Conservation (phyloP, 441 rosid species). For the Aquilaria agallochum region DNA sequence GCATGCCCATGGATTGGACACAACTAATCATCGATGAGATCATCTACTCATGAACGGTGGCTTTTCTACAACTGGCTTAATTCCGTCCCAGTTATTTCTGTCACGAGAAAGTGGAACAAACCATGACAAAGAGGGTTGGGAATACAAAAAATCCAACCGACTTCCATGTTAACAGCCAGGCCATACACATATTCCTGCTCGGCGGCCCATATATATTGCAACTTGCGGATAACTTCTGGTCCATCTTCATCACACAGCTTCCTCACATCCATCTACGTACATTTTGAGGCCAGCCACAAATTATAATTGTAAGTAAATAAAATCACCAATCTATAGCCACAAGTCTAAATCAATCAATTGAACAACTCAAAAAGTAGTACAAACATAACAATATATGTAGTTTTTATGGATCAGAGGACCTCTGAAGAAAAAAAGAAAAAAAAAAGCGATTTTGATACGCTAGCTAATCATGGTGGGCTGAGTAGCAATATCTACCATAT, state of each 20-base stretch:
- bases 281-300: slow-evolving; percentile 23
- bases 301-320: slow-evolving; percentile 1
- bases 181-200: no score
- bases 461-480: slow-evolving; percentile 1
- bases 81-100: no score
- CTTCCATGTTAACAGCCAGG: no score
- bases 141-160: no score
- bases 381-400: not conserved
- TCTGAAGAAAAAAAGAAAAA: not conserved
- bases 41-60: no score
- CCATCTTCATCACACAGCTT: slow-evolving; percentile 19
- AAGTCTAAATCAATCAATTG: not conserved
- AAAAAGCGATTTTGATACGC: slow-evolving; percentile 7
- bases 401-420: not conserved
- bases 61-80: no score
- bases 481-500: slow-evolving; percentile 16
- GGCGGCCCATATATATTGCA: slow-evolving; percentile 12
- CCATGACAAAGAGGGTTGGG: no score
- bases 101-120: no score
- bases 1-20: no score
- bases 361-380: not conserved
- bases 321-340: not conserved
- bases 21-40: no score
- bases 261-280: slow-evolving; percentile 36
- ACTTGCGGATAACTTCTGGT: slow-evolving; percentile 33